Percentiles rank a stretch among this genome's conserved stretches.
These are phyloP conservation scores for Magnaporthiopsis rhizophila DNA, from an alignment of 2,329 filamentous ascomycete species.

Conservation along the genomic window DNA sequence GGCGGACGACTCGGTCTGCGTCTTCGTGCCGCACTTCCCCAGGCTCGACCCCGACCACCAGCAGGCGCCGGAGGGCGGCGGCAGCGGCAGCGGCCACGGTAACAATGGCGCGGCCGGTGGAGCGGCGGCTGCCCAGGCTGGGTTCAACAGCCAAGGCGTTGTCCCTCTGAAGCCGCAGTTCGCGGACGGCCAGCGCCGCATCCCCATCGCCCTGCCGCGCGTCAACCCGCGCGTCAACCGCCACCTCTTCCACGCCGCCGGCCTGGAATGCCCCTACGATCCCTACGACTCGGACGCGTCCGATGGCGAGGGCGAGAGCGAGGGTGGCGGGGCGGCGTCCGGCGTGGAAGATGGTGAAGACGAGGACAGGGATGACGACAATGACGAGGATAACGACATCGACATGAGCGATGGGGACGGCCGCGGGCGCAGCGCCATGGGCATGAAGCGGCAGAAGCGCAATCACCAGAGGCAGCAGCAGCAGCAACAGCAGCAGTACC, in stretches of 20 bases:
- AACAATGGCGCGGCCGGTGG: conserved; percentile 8
- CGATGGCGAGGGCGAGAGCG: conserved; percentile 9
- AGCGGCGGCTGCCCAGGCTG: conserved; percentile 5
- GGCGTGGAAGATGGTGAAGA: conserved; percentile 8
- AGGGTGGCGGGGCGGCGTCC: not conserved
- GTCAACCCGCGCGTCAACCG: conserved; percentile 35
- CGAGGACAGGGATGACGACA: conserved; percentile 16
- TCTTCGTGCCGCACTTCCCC: conserved; percentile 41
- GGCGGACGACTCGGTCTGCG: conserved; percentile 45
- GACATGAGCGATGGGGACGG: conserved; percentile 20
- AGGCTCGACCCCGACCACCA: conserved; percentile 9
- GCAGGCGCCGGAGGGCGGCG: conserved; percentile 10
- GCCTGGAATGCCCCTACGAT: conserved; percentile 25
- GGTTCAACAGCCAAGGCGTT: too few relatives aligned
- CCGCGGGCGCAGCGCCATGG: conserved; percentile 4
- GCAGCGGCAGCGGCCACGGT: conserved; percentile 16
- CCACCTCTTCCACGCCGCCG: conserved; percentile 32
- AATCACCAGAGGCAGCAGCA: conserved; percentile 17
- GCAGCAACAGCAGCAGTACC: conserved; percentile 7
- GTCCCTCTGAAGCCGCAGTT: conserved; percentile 20
- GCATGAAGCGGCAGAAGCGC: conserved; percentile 11
- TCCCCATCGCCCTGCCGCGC: conserved; percentile 27
- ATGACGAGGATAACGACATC: conserved; percentile 16
- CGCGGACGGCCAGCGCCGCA: conserved; percentile 24
- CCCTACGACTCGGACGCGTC: conserved; percentile 3